Conservation (phyloP, 1,139 yeast species). For the Geotrichum phurueaensis region DNA sequence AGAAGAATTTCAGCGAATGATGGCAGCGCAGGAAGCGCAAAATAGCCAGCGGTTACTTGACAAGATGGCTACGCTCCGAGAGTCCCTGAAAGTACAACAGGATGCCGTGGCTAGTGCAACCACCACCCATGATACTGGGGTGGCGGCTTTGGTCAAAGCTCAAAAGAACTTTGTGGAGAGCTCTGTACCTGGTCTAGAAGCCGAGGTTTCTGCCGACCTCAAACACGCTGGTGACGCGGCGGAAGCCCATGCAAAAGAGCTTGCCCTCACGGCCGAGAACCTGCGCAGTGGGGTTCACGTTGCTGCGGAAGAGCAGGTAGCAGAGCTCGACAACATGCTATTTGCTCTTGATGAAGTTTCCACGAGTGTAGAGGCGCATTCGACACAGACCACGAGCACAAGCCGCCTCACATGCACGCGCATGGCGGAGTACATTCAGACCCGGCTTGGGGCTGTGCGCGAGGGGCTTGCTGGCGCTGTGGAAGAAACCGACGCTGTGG, state of each 20-base stretch:
- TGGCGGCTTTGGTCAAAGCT: background rate
- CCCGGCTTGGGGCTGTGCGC: background rate
- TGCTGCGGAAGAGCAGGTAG: background rate
- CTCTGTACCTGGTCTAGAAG: background rate
- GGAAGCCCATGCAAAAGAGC: background rate
- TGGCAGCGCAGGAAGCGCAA: constrained; percentile 8
- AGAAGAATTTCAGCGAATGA: constrained; percentile 9
- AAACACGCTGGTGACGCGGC: background rate
- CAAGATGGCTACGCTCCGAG: constrained; percentile 1
- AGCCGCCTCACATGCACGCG: background rate
- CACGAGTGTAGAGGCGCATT: background rate
- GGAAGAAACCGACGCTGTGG: background rate
- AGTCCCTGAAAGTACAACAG: background rate
- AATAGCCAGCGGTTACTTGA: background rate
- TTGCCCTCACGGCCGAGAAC: background rate
- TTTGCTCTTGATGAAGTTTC: background rate
- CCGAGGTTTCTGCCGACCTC: background rate
- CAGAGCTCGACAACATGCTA: constrained; percentile 1
- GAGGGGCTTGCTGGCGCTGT: background rate
- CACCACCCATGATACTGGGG: background rate
- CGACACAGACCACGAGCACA: background rate
- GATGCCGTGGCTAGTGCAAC: background rate
- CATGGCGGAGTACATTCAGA: background rate
- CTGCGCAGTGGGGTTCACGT: constrained; percentile 1
- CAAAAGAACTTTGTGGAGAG: background rate